phyloP scores from a whole-genome alignment of 352 stramenopile genomes.

The Globisporangium sylvaticum region DNA sequence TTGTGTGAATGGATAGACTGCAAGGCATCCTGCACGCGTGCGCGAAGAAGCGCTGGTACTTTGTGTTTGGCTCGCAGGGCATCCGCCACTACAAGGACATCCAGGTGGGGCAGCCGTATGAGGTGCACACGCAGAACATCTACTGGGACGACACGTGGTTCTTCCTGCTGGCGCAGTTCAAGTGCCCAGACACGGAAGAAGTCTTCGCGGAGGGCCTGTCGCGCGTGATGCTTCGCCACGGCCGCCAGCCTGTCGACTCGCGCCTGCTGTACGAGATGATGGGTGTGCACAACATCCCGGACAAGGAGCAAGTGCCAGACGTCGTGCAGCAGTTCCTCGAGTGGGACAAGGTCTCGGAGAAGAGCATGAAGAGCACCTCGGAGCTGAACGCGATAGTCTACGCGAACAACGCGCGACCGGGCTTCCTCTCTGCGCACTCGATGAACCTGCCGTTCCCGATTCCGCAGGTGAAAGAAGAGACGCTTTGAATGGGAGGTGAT shows the following conservation, averaged over 20 bases:
- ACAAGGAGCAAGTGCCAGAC: constrained; percentile 43
- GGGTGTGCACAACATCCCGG: constrained; percentile 36
- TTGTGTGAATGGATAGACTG: constrained; percentile 13
- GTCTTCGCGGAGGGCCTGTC: constrained; percentile 62
- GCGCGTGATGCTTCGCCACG: constrained; percentile 56
- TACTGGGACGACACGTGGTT: constrained; percentile 77
- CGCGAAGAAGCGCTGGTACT: constrained; percentile 56
- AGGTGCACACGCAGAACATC: constrained; percentile 65
- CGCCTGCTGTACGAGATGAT: constrained; percentile 50
- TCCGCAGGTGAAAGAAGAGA: constrained; percentile 22
- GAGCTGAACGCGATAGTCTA: constrained; percentile 31
- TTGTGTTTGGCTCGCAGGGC: constrained; percentile 66
- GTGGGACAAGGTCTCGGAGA: constrained; percentile 51
- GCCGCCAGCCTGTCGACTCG: constrained; percentile 45
- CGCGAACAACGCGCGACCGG: constrained; percentile 25
- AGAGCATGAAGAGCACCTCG: constrained; percentile 50
- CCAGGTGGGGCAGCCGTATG: constrained; percentile 43
- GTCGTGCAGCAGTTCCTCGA: constrained; percentile 46
- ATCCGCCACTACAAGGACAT: constrained; percentile 64
- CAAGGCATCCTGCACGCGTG: constrained; percentile 58
- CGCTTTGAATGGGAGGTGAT: not conserved
- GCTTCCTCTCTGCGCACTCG: constrained; percentile 47
- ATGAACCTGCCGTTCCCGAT: constrained; percentile 58
- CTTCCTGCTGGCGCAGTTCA: constrained; percentile 62
- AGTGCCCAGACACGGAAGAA: constrained; percentile 55